These are phyloP conservation scores for Exophiala alcalophila DNA, from an alignment of 2,329 filamentous ascomycete genomes.

Conservation along the genomic window DNA sequence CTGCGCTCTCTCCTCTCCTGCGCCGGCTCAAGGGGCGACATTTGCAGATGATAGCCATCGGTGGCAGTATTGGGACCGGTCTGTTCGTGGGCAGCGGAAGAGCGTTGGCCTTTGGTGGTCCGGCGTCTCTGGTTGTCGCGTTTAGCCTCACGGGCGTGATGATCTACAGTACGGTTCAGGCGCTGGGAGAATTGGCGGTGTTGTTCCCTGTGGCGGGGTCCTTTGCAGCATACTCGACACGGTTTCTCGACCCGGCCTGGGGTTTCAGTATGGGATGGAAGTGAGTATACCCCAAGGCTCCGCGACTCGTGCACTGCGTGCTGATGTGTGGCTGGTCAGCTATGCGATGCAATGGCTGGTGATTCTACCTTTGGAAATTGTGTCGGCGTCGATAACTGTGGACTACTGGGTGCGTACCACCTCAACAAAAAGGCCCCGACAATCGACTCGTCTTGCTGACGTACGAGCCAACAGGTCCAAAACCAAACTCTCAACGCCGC, in stretches of 20 bases:
- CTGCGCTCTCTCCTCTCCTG: conserved; percentile 32
- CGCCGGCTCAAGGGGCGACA: conserved; percentile 34
- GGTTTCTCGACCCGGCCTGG: conserved; percentile 77
- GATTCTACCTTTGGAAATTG: conserved; percentile 76
- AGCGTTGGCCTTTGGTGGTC: conserved; percentile 63
- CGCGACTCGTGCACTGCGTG: no score
- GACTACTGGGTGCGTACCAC: conserved; percentile 60
- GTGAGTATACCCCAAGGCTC: no score
- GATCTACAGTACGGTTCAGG: conserved; percentile 89
- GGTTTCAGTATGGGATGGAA: conserved; percentile 48
- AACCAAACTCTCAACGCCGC: conserved; percentile 37
- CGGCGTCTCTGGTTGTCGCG: conserved; percentile 73
- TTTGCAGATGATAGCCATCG: conserved; percentile 62
- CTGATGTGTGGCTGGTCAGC: no score
- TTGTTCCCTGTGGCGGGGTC: conserved; percentile 87
- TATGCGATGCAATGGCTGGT: conserved; percentile 84
- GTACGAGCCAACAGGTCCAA: conserved; percentile 22
- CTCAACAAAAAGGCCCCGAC: no score
- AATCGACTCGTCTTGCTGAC: no score
- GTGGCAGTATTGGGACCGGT: conserved; percentile 86
- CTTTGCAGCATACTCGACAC: conserved; percentile 86
- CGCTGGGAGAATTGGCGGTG: conserved; percentile 86
- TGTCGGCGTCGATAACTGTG: conserved; percentile 75
- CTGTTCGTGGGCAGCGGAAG: conserved; percentile 80
- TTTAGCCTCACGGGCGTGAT: conserved; percentile 77